Evolutionary conservation across 2,329 filamentous ascomycete genomes (phyloP).

Genomic region (Blumeria graminis): DNA sequence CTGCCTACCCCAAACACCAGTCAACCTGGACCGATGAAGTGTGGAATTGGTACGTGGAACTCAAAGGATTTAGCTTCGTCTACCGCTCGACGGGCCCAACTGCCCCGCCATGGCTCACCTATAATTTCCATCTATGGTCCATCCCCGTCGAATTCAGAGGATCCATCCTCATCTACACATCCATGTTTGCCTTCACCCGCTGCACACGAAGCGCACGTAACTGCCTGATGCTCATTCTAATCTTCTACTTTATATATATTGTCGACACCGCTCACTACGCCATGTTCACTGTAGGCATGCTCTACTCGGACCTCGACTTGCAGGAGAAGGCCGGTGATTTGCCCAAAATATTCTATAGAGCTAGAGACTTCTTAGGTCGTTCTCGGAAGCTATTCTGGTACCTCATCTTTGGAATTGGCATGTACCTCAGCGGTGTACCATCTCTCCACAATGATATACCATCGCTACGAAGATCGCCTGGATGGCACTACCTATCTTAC

Average conservation of each 20-base stretch:
- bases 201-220: slow-evolving; percentile 30
- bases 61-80: slow-evolving; percentile 46
- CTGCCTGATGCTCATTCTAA: slow-evolving; percentile 25
- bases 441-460: slow-evolving; percentile 24
- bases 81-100: slow-evolving; percentile 29
- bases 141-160: slow-evolving; percentile 40
- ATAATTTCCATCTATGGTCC: slow-evolving; percentile 31
- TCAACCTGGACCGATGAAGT: slow-evolving; percentile 9
- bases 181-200: slow-evolving; percentile 27
- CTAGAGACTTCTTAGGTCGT: slow-evolving; percentile 16
- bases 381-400: slow-evolving; percentile 28
- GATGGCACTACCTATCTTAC: slow-evolving; percentile 20
- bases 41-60: slow-evolving; percentile 19
- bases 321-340: slow-evolving; percentile 25
- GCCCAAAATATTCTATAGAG: slow-evolving; percentile 22
- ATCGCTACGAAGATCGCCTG: slow-evolving; percentile 26
- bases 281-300: slow-evolving; percentile 35
- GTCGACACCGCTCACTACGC: slow-evolving; percentile 38
- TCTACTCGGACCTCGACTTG: slow-evolving; percentile 35
- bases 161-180: slow-evolving; percentile 36
- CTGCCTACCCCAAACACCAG: slow-evolving; percentile 5
- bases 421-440: slow-evolving; percentile 38
- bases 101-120: slow-evolving; percentile 25
- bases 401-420: slow-evolving; percentile 24
- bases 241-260: slow-evolving; percentile 43